Conservation (phyloP, 805 yeast genomes). For the Pichia heedii region DNA sequence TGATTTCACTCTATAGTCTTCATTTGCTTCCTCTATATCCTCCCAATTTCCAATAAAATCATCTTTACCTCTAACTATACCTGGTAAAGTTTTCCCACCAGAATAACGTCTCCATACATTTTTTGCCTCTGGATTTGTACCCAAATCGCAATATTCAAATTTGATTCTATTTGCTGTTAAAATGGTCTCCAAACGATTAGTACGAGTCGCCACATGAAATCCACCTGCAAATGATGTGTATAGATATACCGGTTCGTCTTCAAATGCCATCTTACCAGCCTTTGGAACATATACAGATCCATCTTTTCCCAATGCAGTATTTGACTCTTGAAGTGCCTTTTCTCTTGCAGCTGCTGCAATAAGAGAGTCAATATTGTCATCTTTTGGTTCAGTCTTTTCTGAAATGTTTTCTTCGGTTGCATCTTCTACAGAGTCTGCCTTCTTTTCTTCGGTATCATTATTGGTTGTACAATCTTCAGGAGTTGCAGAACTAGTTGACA, state of each 20-base stretch:
- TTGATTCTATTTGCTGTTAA: conserved; percentile 63
- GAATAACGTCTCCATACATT: conserved; percentile 72
- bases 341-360: conserved; percentile 24
- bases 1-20: conserved; percentile 57
- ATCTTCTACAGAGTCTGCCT: not conserved
- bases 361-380: conserved; percentile 19
- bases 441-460: not conserved
- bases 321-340: conserved; percentile 9
- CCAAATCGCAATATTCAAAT: conserved; percentile 66
- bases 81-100: conserved; percentile 71
- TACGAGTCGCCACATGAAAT: conserved; percentile 65
- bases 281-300: conserved; percentile 28
- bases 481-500: no score
- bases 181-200: conserved; percentile 67
- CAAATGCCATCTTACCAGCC: conserved; percentile 27
- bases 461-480: no score
- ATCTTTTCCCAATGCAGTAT: conserved; percentile 3
- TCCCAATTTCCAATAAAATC: conserved; percentile 80
- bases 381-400: conserved; percentile 6
- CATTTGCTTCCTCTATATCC: conserved; percentile 81
- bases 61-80: conserved; percentile 73
- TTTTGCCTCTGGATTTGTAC: conserved; percentile 82
- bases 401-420: not conserved
- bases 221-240: conserved; percentile 88
- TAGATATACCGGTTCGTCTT: conserved; percentile 58